Base-by-base conservation (phyloP, 2,329 filamentous ascomycete species). In the Xylariales sp. region DNA sequence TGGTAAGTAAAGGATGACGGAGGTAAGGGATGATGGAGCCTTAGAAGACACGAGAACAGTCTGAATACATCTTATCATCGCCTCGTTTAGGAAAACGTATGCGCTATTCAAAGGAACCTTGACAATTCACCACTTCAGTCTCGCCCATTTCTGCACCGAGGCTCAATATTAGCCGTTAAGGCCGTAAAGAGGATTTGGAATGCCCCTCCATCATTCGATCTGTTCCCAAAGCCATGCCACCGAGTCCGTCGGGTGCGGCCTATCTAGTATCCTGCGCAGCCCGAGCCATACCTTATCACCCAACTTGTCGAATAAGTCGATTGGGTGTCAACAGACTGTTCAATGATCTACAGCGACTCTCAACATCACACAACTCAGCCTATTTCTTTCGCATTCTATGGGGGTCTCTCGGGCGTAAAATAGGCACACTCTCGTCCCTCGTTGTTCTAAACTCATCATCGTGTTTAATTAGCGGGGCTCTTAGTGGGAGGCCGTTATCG, bases 401-500 rank as follows among this genome's bases (percentile, higher is more conserved):
- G 39, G 14, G 30, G 18, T 23, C 41, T 6, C 10, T 43, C 4
- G 5, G 14, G 3, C 18, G 28, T 28, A 8, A 28, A 28, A 41
- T 14, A 28, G 41, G 45, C 18, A 41, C 39, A 50, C 6, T 14
- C 46, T 59, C 12, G 5, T 54, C 34, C 50, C 32, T 18, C 30
- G 39, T 54, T 6, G 16, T 34, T 48, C 49, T n/a, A 14, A 41
- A 16, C 23, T 8, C 36, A 50, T 53, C n/a, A 23, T 46, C 23
- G 49, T 49, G 16, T 36, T 36, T 49, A 12, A 32, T 45, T 12
- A 39, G 23, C 32, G 55, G 23, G 39, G 9, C 39, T 53, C 34
- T 34, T 67, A 70, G 48, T 70, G 70, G 43, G 65, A 58, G 32
- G 74, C 74, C 28, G 74, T 74, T 54, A 76, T 72, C 43, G 77